Conservation (phyloP, 768 basidiomycete genomes). For the Pleurotus citrinopileatus region DNA sequence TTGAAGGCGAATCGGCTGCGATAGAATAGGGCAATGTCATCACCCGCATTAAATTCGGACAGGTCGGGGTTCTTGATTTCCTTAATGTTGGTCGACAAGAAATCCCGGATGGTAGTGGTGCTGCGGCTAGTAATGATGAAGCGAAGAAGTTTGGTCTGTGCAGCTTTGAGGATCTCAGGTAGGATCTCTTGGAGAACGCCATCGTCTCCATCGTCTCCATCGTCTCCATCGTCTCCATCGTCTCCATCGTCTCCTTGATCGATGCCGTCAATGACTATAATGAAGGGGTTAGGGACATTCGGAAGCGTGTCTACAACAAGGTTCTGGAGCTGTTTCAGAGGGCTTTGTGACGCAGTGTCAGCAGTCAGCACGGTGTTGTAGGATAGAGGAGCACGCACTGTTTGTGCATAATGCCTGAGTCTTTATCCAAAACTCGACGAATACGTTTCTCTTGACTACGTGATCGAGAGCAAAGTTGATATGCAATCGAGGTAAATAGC, state of each 20-base stretch:
- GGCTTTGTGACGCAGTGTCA: too few species aligned
- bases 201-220: background rate
- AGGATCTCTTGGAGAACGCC: background rate
- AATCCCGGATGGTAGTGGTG: constrained; percentile 21
- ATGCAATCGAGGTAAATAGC: constrained; percentile 29
- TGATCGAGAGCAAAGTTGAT: constrained; percentile 24
- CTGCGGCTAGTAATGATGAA: constrained; percentile 29
- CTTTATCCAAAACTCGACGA: background rate
- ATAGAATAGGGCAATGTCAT: constrained; percentile 9
- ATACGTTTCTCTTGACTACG: background rate
- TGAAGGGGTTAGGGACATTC: background rate
- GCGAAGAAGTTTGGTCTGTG: constrained; percentile 22
- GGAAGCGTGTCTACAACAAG: background rate
- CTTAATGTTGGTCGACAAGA: background rate
- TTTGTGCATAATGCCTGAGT: background rate
- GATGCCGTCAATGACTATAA: background rate
- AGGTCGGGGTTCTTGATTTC: background rate
- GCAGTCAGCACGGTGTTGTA: too few species aligned
- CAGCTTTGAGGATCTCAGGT: constrained; percentile 19
- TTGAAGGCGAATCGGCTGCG: background rate
- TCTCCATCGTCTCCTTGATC: too few species aligned
- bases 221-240: too few species aligned
- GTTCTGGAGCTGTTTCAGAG: background rate
- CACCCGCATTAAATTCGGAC: background rate
- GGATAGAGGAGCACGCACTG: background rate